phyloP scores from a whole-genome alignment of 2,329 filamentous ascomycete genomes.

The Exserohilum turcica region DNA sequence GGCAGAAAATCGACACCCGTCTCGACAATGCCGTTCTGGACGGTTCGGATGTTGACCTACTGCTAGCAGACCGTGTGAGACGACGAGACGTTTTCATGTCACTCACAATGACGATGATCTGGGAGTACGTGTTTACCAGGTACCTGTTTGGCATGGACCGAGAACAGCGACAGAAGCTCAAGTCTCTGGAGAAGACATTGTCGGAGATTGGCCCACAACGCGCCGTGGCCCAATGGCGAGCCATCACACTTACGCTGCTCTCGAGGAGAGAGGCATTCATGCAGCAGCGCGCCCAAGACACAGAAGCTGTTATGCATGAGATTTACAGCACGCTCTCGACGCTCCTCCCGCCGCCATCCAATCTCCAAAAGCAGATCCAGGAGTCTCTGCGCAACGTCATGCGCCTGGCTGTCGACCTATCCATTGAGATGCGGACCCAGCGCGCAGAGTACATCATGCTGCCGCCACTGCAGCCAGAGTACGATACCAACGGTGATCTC shows the following conservation, averaged over 20 bases:
- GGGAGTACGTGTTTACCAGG: slow-evolving; percentile 97
- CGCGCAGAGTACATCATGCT: slow-evolving; percentile 98
- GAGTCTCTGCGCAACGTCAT: slow-evolving; percentile 87
- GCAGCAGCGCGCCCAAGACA: slow-evolving; percentile 83
- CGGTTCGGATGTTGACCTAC: slow-evolving; percentile 87
- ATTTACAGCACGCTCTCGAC: slow-evolving; percentile 82
- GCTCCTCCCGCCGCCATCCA: slow-evolving; percentile 83
- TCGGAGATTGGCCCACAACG: slow-evolving; percentile 80
- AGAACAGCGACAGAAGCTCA: slow-evolving; percentile 96
- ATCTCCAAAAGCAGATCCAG: slow-evolving; percentile 79
- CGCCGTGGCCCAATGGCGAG: slow-evolving; percentile 97
- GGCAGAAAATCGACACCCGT: slow-evolving; percentile 87
- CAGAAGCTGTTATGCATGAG: slow-evolving; percentile 92
- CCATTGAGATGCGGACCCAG: slow-evolving; percentile 96
- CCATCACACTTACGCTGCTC: slow-evolving; percentile 89
- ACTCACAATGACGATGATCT: slow-evolving; percentile 98
- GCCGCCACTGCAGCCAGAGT: slow-evolving; percentile 90
- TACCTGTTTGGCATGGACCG: slow-evolving; percentile 99
- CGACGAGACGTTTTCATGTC: slow-evolving; percentile 97
- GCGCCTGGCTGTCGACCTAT: slow-evolving; percentile 83
- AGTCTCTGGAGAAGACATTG: slow-evolving; percentile 89
- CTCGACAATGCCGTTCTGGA: slow-evolving; percentile 94
- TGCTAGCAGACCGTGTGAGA: slow-evolving; percentile 84
- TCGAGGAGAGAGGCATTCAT: slow-evolving; percentile 80
- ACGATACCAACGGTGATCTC: slow-evolving; percentile 90